Base-by-base conservation (phyloP, 129 eudicot species). In the Pulicaria dysenterica region DNA sequence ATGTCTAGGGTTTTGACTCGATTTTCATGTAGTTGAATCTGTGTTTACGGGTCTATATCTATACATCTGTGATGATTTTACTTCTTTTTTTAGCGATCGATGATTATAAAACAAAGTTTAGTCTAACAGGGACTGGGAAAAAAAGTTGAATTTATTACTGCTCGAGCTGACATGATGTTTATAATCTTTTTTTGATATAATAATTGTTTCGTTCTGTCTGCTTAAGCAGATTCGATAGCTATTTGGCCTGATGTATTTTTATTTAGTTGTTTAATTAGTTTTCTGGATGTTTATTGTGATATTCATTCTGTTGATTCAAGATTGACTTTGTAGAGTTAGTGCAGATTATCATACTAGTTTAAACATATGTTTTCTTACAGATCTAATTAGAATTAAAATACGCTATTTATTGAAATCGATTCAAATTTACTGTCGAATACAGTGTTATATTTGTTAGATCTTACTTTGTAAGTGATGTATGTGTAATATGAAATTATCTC, bases 51-150 rank as follows among this genome's bases (percentile, higher is more conserved):
- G 5, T 44, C 17, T 31, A 11, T 45, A 8, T 44, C 2, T 7
- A 17, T 24, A 15, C 37, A 38, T 4, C 13, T 0, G 6, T 34
- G 2, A 3, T 13, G 31, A 36, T 34, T 31, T 49, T 3, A 37
- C 58, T 3, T 68, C 15, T 51, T 38, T 0, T 69, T 37, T 16
- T 50, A 38, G 49, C 49, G 73, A 69, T 51, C 73, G 49, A 37
- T 51, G 13, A 5, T 48, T 67, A 24, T 65, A 0, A 11, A 11
- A 6, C 0, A 16, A 5, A 24, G 61, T 8, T 56, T 6, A 24
- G 31, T 24, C 31, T 24, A 24, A 24, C 31, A 24, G 31, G 31
- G 31, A 24, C 31, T 24, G 31, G 1, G 31, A 24, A 24, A 24
- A 24, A 24, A 5, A 4, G 66, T 60, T 37, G 24, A 12, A n/a